Base-by-base conservation (phyloP, 345 rosid genomes). In the Murraya koenigii region DNA sequence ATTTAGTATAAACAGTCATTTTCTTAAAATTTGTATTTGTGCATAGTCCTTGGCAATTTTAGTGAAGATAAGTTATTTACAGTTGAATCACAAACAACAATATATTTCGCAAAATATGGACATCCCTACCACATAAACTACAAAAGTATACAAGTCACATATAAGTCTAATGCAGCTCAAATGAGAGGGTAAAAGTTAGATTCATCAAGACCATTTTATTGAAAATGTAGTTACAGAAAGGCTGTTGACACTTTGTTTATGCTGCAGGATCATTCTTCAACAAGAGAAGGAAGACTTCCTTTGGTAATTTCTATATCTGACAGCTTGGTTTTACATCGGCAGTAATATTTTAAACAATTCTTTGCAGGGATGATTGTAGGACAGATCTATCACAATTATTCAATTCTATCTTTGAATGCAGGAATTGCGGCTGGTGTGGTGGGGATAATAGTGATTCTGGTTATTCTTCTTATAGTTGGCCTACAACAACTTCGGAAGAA, bases 181-280 rank as follows among this genome's bases (percentile, higher is more conserved):
- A 44, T 11, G 11, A 44, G 49, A 44, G 49, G 1, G 49, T 44
- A 44, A 44, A 13, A 44, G 4, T 3, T 44, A 44, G 3, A 44
- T 11, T 44, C 49, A 13, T 17, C 56, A 49, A 17, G 56, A 14
- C 7, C 56, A 52, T 52, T 52, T 52, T 44, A 44, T 3, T 44
- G 17, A 44, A 22, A 52, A 52, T 44, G 49, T 22, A 52, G 56
- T 5, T 52, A 52, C 1, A 19, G 7, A 52, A 52, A 15, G 17
- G 22, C 35, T 77, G 77, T 64, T 23, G 39, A 78, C 62, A 56
- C 60, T 68, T 44, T 68, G 20, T 15, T 41, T 52, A 52, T 52
- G 22, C 56, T 17, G 2, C 71, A 68, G 71, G 41, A 7, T 41
- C 71, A 41, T 68, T 19, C 13, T 39, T 39, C 33, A 41, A 25